Percentiles rank a stretch among this genome's conserved stretches.
These are phyloP conservation scores for Meira nashicola DNA, from an alignment of 1,284 basidiomycete species.

Conservation along the genomic window DNA sequence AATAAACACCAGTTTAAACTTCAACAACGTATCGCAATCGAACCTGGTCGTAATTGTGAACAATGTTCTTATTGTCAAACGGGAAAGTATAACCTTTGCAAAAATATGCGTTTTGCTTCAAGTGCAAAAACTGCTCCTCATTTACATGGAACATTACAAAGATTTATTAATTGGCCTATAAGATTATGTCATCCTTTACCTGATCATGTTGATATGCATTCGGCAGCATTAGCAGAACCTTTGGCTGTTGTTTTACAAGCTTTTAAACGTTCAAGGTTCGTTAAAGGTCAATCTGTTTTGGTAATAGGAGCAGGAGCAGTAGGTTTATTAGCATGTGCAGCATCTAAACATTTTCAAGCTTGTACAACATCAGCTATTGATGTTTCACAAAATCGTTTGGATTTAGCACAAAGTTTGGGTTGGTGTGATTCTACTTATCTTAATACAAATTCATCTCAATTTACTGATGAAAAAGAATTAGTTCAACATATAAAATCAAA, in stretches of 20 bases:
- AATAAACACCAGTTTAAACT: constrained; percentile 59
- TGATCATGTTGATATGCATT: constrained; percentile 67
- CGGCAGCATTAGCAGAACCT: constrained; percentile 82
- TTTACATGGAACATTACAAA: constrained; percentile 82
- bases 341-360: constrained; percentile 44
- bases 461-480: not conserved
- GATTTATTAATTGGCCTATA: constrained; percentile 79
- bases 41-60: constrained; percentile 83
- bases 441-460: not conserved
- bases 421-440: constrained; percentile 68
- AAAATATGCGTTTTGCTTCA: constrained; percentile 74
- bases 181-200: constrained; percentile 79
- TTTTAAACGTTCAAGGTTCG: constrained; percentile 65
- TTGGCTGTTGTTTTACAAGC: constrained; percentile 84
- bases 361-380: constrained; percentile 35
- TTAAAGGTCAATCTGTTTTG: constrained; percentile 66
- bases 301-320: constrained; percentile 89
- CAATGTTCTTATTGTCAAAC: constrained; percentile 57
- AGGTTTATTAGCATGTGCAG: constrained; percentile 72
- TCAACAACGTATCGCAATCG: constrained; percentile 87
- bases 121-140: constrained; percentile 89
- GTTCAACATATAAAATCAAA: not conserved
- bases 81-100: constrained; percentile 92
- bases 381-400: constrained; percentile 27
- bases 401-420: constrained; percentile 49